phyloP scores from a whole-genome alignment of 352 stramenopile genomes.

The Phytophthora cryptogea region DNA sequence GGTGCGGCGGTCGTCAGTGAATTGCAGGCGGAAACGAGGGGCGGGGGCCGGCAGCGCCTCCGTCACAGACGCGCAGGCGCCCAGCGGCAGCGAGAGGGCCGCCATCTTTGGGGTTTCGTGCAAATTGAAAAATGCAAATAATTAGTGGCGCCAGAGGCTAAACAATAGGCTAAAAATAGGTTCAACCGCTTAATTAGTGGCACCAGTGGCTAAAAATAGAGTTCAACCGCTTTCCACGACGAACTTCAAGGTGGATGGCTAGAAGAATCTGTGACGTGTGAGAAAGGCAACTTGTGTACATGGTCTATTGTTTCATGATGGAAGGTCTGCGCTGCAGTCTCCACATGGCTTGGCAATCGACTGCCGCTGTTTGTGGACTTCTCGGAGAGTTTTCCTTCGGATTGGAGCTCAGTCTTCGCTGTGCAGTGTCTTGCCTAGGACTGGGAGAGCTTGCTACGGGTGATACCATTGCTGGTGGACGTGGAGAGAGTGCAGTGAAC shows the following conservation, averaged over 20 bases:
- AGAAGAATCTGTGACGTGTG: slow-evolving; percentile 3
- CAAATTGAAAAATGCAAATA: slow-evolving; percentile 3
- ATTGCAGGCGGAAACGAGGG: slow-evolving; percentile 73
- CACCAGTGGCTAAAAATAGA: not conserved
- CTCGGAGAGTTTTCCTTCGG: slow-evolving; percentile 9
- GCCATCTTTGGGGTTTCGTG: not conserved
- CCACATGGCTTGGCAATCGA: slow-evolving; percentile 45
- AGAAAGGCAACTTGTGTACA: not conserved
- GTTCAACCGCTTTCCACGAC: slow-evolving; percentile 19
- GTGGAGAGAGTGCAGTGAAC: slow-evolving; percentile 8
- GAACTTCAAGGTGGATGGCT: slow-evolving; percentile 15
- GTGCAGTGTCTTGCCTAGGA: slow-evolving; percentile 9
- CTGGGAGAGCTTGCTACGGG: slow-evolving; percentile 8
- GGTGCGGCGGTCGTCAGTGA: slow-evolving; percentile 61
- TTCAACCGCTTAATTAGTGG: slow-evolving; percentile 16
- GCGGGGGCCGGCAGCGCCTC: slow-evolving; percentile 46
- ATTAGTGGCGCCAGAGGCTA: not conserved
- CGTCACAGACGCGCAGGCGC: slow-evolving; percentile 38
- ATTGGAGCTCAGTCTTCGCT: slow-evolving; percentile 14
- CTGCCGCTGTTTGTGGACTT: slow-evolving; percentile 12
- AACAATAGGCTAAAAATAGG: too few relatives aligned
- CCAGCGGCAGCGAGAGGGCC: slow-evolving; percentile 26
- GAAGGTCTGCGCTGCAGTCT: slow-evolving; percentile 43
- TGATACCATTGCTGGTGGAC: slow-evolving; percentile 7
- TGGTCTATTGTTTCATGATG: slow-evolving; percentile 17